phyloP scores from a whole-genome alignment of 1,284 basidiomycete genomes.

The Pulchroboletus neoregius region DNA sequence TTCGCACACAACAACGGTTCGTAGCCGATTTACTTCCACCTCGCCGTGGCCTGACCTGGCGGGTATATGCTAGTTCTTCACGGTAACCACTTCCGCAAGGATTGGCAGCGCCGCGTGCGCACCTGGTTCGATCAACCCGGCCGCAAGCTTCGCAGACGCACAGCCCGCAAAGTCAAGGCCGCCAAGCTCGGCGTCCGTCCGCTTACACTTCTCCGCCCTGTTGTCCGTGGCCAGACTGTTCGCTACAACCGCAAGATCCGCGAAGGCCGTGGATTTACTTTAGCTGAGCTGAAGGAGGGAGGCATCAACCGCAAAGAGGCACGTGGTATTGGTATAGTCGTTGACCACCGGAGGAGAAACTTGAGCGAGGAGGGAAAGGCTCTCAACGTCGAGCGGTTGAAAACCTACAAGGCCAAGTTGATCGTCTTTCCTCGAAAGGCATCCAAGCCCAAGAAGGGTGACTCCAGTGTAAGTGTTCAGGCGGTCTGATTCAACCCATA shows the following conservation, averaged over 20 bases:
- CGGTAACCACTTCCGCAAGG: constrained; percentile 97
- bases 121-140: constrained; percentile 99
- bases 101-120: constrained; percentile 92
- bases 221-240: constrained; percentile 94
- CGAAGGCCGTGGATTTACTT: constrained; percentile 96
- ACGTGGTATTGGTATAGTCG: constrained; percentile 88
- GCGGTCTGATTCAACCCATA: neutral
- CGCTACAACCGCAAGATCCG: constrained; percentile 99
- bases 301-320: constrained; percentile 96
- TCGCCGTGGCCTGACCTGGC: constrained; percentile 13
- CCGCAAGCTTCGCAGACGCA: constrained; percentile 94
- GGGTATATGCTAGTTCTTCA: constrained; percentile 62
- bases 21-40: constrained; percentile 23
- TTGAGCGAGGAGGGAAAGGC: constrained; percentile 96
- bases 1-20: constrained; percentile 79
- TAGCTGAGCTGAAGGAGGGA: constrained; percentile 94
- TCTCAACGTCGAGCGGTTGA: constrained; percentile 92
- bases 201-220: constrained; percentile 89
- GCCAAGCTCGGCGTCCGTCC: constrained; percentile 91
- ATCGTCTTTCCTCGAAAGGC: constrained; percentile 96
- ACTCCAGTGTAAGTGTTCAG: constrained; percentile 69
- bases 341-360: constrained; percentile 97
- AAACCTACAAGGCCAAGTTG: constrained; percentile 86
- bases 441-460: constrained; percentile 93
- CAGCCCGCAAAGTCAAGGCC: constrained; percentile 90